A percentile compares a stretch with the other conserved stretches of the same genome.
These are phyloP conservation scores for Podospora sp. DNA, from an alignment of 495 filamentous ascomycete genomes.

Conservation along the genomic window DNA sequence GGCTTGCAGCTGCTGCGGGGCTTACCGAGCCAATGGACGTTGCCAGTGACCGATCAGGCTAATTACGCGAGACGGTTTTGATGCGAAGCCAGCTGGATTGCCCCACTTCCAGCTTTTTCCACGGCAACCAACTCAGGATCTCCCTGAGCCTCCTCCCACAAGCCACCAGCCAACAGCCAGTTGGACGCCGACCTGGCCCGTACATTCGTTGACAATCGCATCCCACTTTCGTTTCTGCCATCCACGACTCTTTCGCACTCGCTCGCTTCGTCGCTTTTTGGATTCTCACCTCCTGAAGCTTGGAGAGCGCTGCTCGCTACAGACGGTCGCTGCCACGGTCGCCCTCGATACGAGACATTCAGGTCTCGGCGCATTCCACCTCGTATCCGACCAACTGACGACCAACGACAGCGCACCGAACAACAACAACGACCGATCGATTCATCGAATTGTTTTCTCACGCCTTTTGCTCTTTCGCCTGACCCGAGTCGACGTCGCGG, in stretches of 20 bases:
- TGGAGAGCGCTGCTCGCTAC: not conserved
- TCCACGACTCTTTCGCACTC: not conserved
- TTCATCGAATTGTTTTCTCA: not conserved
- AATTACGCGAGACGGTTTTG: slow-evolving; percentile 34
- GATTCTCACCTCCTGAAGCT: not conserved
- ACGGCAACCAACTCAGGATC: slow-evolving; percentile 29
- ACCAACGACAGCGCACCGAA: not conserved
- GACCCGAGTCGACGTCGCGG: not conserved
- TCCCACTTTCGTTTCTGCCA: slow-evolving; percentile 31
- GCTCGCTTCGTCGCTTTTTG: not conserved
- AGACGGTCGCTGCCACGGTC: not conserved
- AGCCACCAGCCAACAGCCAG: slow-evolving; percentile 29
- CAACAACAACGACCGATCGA: not conserved
- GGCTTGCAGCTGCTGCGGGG: slow-evolving; percentile 6
- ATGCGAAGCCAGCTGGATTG: slow-evolving; percentile 8
- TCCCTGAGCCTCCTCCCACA: slow-evolving; percentile 20
- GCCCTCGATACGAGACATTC: slow-evolving; percentile 17
- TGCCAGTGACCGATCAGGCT: slow-evolving; percentile 29
- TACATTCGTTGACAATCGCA: slow-evolving; percentile 29
- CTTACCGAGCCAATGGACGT: slow-evolving; percentile 25
- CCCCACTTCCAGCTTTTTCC: slow-evolving; percentile 32
- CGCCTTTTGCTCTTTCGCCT: not conserved
- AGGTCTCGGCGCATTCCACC: slow-evolving; percentile 18
- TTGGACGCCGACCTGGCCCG: slow-evolving; percentile 16
- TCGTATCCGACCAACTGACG: not conserved